Evolutionary conservation across 2,329 filamentous ascomycete genomes (phyloP), one percentile per base, ranked within the genome.

Genomic region (Botryotinia calthae): DNA sequence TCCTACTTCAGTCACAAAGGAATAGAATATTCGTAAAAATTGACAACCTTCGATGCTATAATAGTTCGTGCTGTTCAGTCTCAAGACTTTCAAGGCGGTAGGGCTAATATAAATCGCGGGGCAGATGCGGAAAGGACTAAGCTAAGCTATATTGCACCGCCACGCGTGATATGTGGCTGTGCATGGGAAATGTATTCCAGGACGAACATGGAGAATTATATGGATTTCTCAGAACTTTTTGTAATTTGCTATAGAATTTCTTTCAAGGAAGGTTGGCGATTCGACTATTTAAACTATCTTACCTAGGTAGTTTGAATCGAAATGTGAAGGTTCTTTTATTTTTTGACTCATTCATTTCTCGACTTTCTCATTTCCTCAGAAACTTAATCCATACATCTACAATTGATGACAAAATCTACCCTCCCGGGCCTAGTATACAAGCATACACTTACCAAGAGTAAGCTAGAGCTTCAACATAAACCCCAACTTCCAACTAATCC

Each of bases 401-500:
- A 28, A 28, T 8, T 7, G 28, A 31, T 18, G 4, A 28, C 2
- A 31, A 56, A 28, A 1, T 28, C 14, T 31, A 31, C 14, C 51
- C 16, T 44, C 42, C 28, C 51, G 4, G 12, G 16, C n/a, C 6
- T 31, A 56, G 3, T 18, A 8, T 28, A 56, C 51, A 56, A 56
- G n/a, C 51, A n/a, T 18, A 56, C 5, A 28, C 28, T 18, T 2
- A 56, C 14, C 6, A 56, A 8, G 8, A 0, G 18, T 28, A 28
- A 56, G n/a, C n/a, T 56, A 56, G 14, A 62, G 14, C 59, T 18
- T 20, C 25, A 42, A 74, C 22, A 42, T 42, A 7, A 2, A 9
- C 3, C 8, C 14, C 1, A 31, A 31, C 12, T 8, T 18, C 2
- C 37, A 37, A 18, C 8, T 18, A 28, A 62, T 78, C 76, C 70